Base-by-base conservation (phyloP, 78 protist genomes). In the Dictyostelium firmibasis region DNA sequence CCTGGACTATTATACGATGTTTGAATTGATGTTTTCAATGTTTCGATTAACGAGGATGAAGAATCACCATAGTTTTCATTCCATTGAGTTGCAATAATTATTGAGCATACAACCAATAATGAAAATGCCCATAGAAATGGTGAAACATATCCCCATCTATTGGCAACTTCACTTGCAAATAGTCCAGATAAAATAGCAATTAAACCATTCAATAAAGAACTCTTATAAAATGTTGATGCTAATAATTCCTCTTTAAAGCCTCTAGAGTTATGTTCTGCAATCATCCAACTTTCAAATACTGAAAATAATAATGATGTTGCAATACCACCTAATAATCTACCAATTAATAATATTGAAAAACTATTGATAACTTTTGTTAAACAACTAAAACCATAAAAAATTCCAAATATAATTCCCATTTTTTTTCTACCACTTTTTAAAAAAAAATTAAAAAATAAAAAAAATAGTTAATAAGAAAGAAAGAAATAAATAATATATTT, bases 251-350 rank as follows among this genome's bases (percentile, higher is more conserved):
- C 18, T 10, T 23, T 27, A 53, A 76, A 77, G 29, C 95, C 95
- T n/a, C 79, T 60, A n/a, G 72, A 14, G 81, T 64, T 35, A 84
- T 98, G 99, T 84, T 97, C 99, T 76, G 92, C 53, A 33, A 99
- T 97, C 98, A 98, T 86, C 99, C 99, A 99, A 29, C 98, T 20
- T 76, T 99, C 99, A 74, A 98, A 98, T 18, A 96, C 91, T 33
- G 99, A 94, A 91, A 96, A 97, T 82, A 99, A 96, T 10, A 99
- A 83, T 14, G 99, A 97, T 20, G 99, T 98, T n/a, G 99, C 97
- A 18, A 99, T 67, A 75, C 99, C 99, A 20, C 96, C 96, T 13
- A 97, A 36, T 10, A 99, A 36, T 33, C 99, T 96, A 14, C 99
- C 99, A 25, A 98, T 7, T 96, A 99, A 62, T 16, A 99, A 87